Percentiles rank a stretch among this genome's conserved stretches.
phyloP scores from a whole-genome alignment of 129 eudicot genomes.

The Solidago caesia region DNA sequence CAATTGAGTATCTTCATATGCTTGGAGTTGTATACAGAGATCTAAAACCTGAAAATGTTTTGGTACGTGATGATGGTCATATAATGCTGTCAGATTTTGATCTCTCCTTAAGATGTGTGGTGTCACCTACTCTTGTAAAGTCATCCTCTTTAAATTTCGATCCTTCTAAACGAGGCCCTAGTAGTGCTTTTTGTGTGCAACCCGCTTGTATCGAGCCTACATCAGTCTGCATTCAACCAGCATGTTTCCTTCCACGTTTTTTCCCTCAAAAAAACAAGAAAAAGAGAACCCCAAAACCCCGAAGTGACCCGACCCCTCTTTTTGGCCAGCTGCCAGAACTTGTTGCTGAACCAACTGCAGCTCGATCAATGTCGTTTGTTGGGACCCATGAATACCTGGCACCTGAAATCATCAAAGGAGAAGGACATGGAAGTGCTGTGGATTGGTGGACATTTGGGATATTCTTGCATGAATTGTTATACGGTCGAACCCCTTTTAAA shows the following conservation, averaged over 20 bases:
- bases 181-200: constrained; percentile 62
- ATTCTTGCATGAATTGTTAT: constrained; percentile 68
- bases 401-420: constrained; percentile 82
- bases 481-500: constrained; percentile 83
- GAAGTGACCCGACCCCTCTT: constrained; percentile 33
- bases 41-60: constrained; percentile 88
- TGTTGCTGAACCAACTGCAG: constrained; percentile 78
- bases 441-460: constrained; percentile 97
- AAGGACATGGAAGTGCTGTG: constrained; percentile 89
- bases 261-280: constrained; percentile 68
- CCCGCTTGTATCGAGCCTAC: constrained; percentile 81
- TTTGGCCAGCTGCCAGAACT: constrained; percentile 64
- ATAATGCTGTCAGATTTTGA: constrained; percentile 95
- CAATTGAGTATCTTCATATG: constrained; percentile 95
- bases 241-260: constrained; percentile 71
- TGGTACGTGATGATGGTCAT: constrained; percentile 95
- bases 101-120: constrained; percentile 79
- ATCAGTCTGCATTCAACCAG: constrained; percentile 67
- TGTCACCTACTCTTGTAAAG: constrained; percentile 79
- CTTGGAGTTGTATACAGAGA: constrained; percentile 94
- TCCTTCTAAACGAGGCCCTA: constrained; percentile 50
- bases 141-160: constrained; percentile 47
- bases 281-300: constrained; percentile 42
- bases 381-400: constrained; percentile 93
- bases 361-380: constrained; percentile 90